Percentiles rank a stretch among this genome's conserved stretches.
These are phyloP conservation scores for Phytopythium sindhum DNA, from an alignment of 352 stramenopile genomes.

Conservation along the genomic window DNA sequence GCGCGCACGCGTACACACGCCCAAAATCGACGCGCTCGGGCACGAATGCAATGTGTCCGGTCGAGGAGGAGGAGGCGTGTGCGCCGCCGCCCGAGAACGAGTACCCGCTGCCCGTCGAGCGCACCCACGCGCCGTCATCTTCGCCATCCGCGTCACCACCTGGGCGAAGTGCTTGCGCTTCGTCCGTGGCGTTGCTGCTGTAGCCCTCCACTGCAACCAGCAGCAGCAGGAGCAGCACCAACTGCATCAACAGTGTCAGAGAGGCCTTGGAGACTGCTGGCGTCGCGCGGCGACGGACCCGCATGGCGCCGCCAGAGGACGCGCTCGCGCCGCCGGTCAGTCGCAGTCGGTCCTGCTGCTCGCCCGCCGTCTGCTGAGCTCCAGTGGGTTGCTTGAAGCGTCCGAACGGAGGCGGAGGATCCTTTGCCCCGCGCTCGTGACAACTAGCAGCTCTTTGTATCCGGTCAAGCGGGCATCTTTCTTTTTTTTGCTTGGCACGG, in stretches of 20 bases:
- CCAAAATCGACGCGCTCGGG: constrained; percentile 33
- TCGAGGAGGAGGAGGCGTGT: constrained; percentile 2
- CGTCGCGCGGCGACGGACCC: constrained; percentile 4
- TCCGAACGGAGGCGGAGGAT: neutral
- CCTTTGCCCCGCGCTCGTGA: neutral
- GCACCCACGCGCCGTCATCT: neutral
- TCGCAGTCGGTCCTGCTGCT: neutral
- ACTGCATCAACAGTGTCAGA: constrained; percentile 8
- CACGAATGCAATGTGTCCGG: constrained; percentile 35
- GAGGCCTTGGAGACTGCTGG: constrained; percentile 1
- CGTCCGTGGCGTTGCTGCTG: neutral
- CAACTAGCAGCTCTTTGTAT: too few species aligned
- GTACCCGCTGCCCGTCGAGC: constrained; percentile 1
- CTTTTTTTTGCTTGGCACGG: neutral
- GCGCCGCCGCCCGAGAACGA: constrained; percentile 1
- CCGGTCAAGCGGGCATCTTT: too few species aligned
- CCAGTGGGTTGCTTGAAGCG: neutral
- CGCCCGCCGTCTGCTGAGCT: neutral
- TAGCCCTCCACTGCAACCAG: neutral
- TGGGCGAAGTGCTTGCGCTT: neutral
- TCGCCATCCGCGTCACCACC: neutral
- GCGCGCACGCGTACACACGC: constrained; percentile 32
- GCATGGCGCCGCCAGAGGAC: neutral
- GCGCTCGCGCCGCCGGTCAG: neutral
- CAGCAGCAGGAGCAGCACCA: constrained; percentile 16